Evolutionary conservation across 169 alveolate genomes (phyloP), one percentile per base, ranked within the genome.

Genomic region (Plasmodium fragile): DNA sequence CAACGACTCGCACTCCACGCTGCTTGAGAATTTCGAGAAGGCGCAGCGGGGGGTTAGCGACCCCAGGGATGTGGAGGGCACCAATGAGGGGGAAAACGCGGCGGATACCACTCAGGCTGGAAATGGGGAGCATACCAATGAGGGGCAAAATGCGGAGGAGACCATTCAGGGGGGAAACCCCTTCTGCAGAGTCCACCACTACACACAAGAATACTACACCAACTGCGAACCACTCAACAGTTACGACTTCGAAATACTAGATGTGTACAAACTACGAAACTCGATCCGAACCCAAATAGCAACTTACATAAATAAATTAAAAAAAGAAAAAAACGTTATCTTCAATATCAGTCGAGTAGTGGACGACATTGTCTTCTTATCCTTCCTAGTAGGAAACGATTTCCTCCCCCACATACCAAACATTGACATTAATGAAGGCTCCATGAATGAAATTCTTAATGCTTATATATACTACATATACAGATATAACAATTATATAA

Each of bases 371-470:
- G 98, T 98, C 0, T 97, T 98, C 82, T 90, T 99, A 84, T 97
- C 99, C 90, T 97, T 98, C 96, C 97, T 98, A 91, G 98, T 99
- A 8, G 99, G 99, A 65, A 99, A 99, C 93, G 99, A 99, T 91
- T 99, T 99, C 95, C 95, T 99, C 16, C 99, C 99, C 1, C 99
- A 97, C 72, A 96, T 98, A 10, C 98, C 98, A 69, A 92, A 97
- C 22, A 95, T 97, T 4, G 96, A 96, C 75, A 98, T 98, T 30
- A 97, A 96, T 73, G 98, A 98, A 77, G 99, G 99, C 3, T 89
- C 36, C 95, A 98, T 53, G 95, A 97, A 52, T 98, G 98, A 95
- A 95, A 96, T 82, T 53, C 92, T 65, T 25, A 92, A 89, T 69
- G 94, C 93, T 32, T 96, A 55, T 70, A 95, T 73, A 79, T 96